Percentiles rank a stretch among this genome's conserved stretches.
Evolutionary conservation across 1,139 yeast species (phyloP).

Genomic region (Candida sp.): DNA sequence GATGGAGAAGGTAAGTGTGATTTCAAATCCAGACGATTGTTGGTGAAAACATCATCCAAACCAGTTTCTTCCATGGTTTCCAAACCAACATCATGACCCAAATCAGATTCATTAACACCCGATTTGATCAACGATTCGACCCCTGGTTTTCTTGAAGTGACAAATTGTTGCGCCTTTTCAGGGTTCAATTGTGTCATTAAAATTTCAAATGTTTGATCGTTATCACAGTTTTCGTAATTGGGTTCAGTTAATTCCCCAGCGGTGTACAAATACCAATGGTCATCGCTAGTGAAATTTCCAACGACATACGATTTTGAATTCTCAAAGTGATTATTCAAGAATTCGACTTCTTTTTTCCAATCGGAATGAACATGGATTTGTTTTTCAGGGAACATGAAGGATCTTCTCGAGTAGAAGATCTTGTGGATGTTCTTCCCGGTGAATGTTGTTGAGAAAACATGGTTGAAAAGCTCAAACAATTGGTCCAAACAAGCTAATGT

Average conservation of each 20-base stretch:
- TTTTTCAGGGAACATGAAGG: constrained; percentile 88
- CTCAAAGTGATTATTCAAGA: constrained; percentile 61
- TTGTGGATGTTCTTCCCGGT: constrained; percentile 48
- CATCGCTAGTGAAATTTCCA: constrained; percentile 69
- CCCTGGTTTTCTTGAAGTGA: constrained; percentile 57
- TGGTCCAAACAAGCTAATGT: constrained; percentile 74
- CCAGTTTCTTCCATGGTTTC: constrained; percentile 61
- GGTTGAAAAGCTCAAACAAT: constrained; percentile 50
- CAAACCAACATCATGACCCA: constrained; percentile 76
- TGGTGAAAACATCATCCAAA: constrained; percentile 54
- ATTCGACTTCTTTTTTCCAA: constrained; percentile 79
- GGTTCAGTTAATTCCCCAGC: constrained; percentile 36
- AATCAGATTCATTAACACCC: constrained; percentile 54
- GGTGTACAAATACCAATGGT: constrained; percentile 89
- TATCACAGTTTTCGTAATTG: constrained; percentile 2
- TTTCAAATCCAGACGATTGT: constrained; percentile 10
- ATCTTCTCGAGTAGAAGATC: constrained; percentile 85
- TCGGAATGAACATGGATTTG: constrained; percentile 80
- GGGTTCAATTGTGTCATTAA: constrained; percentile 85
- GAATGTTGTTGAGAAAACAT: constrained; percentile 15
- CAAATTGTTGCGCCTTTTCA: constrained; percentile 56
- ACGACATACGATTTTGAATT: constrained; percentile 73
- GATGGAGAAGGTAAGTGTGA: constrained; percentile 39
- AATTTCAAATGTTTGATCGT: constrained; percentile 82
- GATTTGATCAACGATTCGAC: constrained; percentile 25